Conservation (phyloP, 768 basidiomycete species). For the Podaxis sp. region DNA sequence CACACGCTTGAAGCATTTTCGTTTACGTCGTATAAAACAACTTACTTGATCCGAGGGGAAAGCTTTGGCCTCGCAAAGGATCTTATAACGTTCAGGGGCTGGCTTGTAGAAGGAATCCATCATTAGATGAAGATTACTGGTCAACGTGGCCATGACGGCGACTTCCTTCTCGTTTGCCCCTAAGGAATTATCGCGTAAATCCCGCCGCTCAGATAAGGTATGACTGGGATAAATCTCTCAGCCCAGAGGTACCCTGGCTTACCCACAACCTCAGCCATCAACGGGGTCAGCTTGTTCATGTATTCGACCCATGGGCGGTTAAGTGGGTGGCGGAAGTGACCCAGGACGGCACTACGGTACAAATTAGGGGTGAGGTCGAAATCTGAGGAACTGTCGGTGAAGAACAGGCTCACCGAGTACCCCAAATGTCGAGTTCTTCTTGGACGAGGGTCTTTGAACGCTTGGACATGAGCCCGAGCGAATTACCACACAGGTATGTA, state of each 20-base stretch:
- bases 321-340: conserved; percentile 89
- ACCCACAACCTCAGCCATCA: conserved; percentile 84
- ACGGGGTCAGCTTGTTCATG: conserved; percentile 64
- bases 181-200: conserved; percentile 30
- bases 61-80: conserved; percentile 89
- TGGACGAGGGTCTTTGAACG: conserved; percentile 66
- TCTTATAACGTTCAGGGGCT: conserved; percentile 79
- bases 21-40: conserved; percentile 15
- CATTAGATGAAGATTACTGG: conserved; percentile 93
- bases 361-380: conserved; percentile 5
- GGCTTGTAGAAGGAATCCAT: conserved; percentile 94
- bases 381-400: conserved; percentile 1
- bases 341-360: conserved; percentile 67
- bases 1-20: conserved; percentile 9
- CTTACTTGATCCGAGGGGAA: conserved; percentile 96
- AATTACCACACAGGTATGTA: conserved; percentile 95
- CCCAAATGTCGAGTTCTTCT: conserved; percentile 87
- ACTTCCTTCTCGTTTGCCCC: conserved; percentile 89
- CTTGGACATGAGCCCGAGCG: conserved; percentile 79
- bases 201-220: neutral
- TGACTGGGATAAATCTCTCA: conserved; percentile 11
- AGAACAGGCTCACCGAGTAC: conserved; percentile 44
- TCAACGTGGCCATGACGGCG: conserved; percentile 92
- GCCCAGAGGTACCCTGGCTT: conserved; percentile 22
- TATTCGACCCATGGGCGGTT: conserved; percentile 79